A percentile compares a stretch with the other conserved stretches of the same genome.
Conservation (phyloP, 257 asterid species). For the Nicotiana obtusifolia region DNA sequence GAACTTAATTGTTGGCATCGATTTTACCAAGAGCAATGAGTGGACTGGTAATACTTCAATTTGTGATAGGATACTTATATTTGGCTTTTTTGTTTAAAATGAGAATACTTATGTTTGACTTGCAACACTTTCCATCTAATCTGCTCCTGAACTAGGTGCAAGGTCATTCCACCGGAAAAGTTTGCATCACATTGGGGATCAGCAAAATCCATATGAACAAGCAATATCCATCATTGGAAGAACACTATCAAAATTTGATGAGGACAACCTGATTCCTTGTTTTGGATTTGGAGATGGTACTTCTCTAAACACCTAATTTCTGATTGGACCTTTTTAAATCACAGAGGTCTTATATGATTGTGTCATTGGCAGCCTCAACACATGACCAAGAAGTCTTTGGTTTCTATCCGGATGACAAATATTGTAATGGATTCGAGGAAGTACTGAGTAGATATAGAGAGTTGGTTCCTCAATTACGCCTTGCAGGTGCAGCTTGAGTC, state of each 20-base stretch:
- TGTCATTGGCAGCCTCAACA: conserved; percentile 72
- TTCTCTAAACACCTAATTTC: neutral
- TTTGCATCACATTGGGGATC: conserved; percentile 82
- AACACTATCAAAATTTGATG: conserved; percentile 86
- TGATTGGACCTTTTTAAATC: conserved; percentile 3
- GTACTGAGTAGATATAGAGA: conserved; percentile 79
- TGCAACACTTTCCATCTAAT: conserved; percentile 3
- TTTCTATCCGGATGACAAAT: conserved; percentile 71
- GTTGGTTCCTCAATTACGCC: conserved; percentile 82
- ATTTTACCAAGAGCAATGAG: conserved; percentile 97
- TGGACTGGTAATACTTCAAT: conserved; percentile 68
- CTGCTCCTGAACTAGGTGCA: conserved; percentile 46
- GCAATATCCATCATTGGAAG: conserved; percentile 94
- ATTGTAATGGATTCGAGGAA: conserved; percentile 93
- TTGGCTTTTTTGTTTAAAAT: neutral
- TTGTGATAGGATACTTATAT: neutral
- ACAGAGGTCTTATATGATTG: conserved; percentile 14
- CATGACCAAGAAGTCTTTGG: conserved; percentile 96
- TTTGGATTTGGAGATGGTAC: conserved; percentile 95
- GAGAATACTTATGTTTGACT: neutral
- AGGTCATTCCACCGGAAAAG: conserved; percentile 75
- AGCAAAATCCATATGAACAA: conserved; percentile 84
- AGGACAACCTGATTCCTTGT: conserved; percentile 88
- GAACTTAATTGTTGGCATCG: conserved; percentile 88
- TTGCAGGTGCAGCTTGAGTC: conserved; percentile 48